A percentile compares a stretch with the other conserved stretches of the same genome.
These are phyloP conservation scores for Aspergillus hortae DNA, from an alignment of 2,329 filamentous ascomycete genomes.

Conservation along the genomic window DNA sequence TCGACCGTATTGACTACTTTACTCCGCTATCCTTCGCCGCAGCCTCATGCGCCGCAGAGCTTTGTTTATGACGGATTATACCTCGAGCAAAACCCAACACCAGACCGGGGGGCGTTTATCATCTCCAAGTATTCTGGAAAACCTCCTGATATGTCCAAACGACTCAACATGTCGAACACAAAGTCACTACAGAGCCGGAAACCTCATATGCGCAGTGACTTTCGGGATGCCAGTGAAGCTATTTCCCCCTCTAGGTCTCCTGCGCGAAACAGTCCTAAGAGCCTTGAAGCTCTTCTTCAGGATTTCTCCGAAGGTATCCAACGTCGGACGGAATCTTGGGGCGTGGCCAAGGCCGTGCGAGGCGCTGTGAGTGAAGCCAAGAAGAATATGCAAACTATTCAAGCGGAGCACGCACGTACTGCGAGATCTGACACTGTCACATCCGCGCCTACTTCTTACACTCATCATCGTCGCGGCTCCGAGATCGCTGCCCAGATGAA, in stretches of 20 bases:
- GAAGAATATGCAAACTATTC: conserved; percentile 45
- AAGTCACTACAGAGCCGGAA: conserved; percentile 16
- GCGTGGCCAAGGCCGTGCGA: conserved; percentile 47
- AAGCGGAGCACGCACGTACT: conserved; percentile 34
- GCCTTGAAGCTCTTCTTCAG: conserved; percentile 45
- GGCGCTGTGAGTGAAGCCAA: conserved; percentile 46
- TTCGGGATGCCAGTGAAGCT: conserved; percentile 24
- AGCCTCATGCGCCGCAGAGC: conserved; percentile 65
- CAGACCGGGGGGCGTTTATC: conserved; percentile 41
- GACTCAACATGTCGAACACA: conserved; percentile 16
- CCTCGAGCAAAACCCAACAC: conserved; percentile 42
- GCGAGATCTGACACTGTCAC: conserved; percentile 15
- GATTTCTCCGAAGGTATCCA: conserved; percentile 49
- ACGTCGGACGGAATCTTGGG: conserved; percentile 47
- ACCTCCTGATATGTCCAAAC: conserved; percentile 33
- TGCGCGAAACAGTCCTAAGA: conserved; percentile 36
- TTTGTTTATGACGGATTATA: conserved; percentile 80
- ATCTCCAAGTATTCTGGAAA: conserved; percentile 47
- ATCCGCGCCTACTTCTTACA: conserved; percentile 11
- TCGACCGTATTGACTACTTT: conserved; percentile 77
- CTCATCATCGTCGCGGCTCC: conserved; percentile 10
- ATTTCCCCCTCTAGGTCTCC: conserved; percentile 36
- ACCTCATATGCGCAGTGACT: conserved; percentile 26
- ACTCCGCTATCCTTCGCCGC: conserved; percentile 74
- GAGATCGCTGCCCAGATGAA: conserved; percentile 25